Base-by-base conservation (phyloP, 495 filamentous ascomycete species). In the Pseudoneurospora amorphoporcata region DNA sequence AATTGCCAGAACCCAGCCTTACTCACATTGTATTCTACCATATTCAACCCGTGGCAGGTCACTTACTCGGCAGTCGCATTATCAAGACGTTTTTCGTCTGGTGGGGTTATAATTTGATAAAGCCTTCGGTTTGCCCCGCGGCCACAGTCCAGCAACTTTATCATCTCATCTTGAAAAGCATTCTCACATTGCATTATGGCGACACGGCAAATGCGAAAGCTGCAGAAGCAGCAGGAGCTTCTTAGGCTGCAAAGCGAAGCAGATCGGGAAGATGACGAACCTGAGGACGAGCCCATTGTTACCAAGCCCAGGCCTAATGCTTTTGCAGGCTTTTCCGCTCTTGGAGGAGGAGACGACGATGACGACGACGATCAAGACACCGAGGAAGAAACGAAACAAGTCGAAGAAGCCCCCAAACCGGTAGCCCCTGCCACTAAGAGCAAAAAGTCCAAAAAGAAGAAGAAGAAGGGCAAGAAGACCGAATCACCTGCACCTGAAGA, bases 121-220 rank as follows among this genome's bases (percentile, higher is more conserved):
- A 61, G 12, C 53, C 23, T 35, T 32, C 7, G 12, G 17, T 32
- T 65, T 65, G 53, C 53, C 53, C 53, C 53, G 29, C 53, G 29
- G 53, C 29, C 29, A 17, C 14, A 65, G 2, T 65, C 14, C 29
- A 61, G 23, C 53, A 32, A 16, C 45, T 12, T 53, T 2, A 16
- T 32, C 53, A 61, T 61, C 23, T 16, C 23, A 61, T 32, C 32
- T 8, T 32, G 12, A 61, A 74, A 38, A 69, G 73, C 37, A 39
- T 74, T 65, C 76, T 74, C 16, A 73, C 69, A 29, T 61, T 29
- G 0, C 40, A 72, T 65, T 68, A 97, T 97, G 93, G 94, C 93
- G 43, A 92, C 89, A 39, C 88, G 93, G 73, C 92, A 93, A 40
- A 80, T 95, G 69, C 88, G 92, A 68, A 94, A 92, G 81, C 83